A percentile compares a stretch with the other conserved stretches of the same genome.
These are phyloP conservation scores for Alopecurus myosuroides DNA, from an alignment of 176 grass and related monocot species.

Conservation along the genomic window DNA sequence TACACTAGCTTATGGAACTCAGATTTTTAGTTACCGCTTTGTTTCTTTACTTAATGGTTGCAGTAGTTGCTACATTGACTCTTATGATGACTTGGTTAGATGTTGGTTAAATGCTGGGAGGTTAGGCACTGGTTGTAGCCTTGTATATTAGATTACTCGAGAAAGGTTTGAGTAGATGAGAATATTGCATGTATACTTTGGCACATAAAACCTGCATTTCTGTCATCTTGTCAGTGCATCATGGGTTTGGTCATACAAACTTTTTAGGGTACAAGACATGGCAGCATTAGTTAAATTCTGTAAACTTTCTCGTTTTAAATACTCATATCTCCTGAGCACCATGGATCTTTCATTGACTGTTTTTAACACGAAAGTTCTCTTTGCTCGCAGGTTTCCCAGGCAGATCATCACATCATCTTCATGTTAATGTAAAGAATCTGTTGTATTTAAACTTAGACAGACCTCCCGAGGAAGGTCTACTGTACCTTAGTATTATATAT, in stretches of 20 bases:
- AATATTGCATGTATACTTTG: neutral
- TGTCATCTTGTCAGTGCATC: neutral
- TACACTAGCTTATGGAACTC: neutral
- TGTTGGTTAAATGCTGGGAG: neutral
- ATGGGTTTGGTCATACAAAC: neutral
- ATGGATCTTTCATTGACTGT: neutral
- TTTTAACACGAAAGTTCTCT: neutral
- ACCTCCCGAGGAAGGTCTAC: conserved; percentile 8
- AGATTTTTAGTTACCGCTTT: neutral
- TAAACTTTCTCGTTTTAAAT: neutral
- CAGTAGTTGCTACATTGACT: neutral
- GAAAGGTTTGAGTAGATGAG: neutral
- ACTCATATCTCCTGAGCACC: neutral
- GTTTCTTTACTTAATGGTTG: neutral
- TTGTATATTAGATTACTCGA: neutral
- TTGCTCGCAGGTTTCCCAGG: conserved; percentile 35
- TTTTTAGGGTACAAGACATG: neutral
- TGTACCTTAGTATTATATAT: conserved; percentile 32
- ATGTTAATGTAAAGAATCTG: conserved; percentile 52
- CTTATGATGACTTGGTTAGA: neutral
- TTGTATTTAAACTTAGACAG: conserved; percentile 36
- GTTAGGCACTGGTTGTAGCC: neutral
- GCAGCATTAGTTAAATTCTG: neutral
- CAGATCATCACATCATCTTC: conserved; percentile 5
- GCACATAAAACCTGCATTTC: neutral